These are phyloP conservation scores for Fraxinus baroniana DNA, from an alignment of 305 asterid genomes.

Conservation along the genomic window DNA sequence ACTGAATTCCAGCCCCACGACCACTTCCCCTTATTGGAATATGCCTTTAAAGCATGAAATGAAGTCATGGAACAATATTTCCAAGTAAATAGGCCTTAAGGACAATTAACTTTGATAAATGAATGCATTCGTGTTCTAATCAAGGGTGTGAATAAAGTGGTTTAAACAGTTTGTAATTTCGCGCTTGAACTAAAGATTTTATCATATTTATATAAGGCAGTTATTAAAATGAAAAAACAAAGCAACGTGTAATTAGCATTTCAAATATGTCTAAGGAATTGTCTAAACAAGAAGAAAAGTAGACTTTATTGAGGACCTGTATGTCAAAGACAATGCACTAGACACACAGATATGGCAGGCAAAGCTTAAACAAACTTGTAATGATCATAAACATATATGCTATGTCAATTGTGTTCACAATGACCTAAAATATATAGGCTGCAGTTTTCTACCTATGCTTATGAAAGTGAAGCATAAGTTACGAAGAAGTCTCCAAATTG, in stretches of 20 bases:
- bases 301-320: background rate
- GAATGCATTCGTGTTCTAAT: background rate
- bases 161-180: background rate
- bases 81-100: background rate
- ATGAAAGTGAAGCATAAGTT: background rate
- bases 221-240: background rate
- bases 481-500: background rate
- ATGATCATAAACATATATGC: background rate
- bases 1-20: background rate
- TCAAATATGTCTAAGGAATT: background rate
- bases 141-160: background rate
- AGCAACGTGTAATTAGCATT: background rate
- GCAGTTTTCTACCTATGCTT: too few species aligned
- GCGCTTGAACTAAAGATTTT: background rate
- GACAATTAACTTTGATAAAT: background rate
- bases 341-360: background rate
- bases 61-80: background rate
- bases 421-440: too few species aligned
- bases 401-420: background rate
- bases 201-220: background rate
- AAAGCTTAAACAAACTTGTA: background rate
- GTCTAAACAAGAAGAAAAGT: background rate
- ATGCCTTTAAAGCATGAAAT: background rate
- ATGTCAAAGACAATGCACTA: background rate
- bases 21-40: background rate